A percentile compares a stretch with the other conserved stretches of the same genome.
Conservation (phyloP, 2,329 filamentous ascomycete species). For the Sarocladium brachiariae region DNA sequence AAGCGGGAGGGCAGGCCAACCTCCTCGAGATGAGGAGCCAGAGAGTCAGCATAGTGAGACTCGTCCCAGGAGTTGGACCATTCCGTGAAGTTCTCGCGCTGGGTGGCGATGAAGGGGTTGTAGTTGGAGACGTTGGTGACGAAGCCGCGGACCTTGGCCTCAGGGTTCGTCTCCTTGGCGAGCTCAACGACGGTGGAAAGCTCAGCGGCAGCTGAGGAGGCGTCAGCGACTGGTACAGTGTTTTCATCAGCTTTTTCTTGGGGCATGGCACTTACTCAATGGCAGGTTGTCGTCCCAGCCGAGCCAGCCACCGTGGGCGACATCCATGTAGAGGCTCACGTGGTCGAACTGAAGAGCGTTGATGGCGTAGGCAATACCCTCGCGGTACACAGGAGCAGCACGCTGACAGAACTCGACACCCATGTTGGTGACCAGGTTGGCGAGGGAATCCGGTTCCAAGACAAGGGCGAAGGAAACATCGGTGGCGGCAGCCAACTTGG, state of each 20-base stretch:
- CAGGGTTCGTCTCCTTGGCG: slow-evolving; percentile 20
- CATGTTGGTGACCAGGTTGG: slow-evolving; percentile 35
- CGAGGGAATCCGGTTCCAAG: slow-evolving; percentile 37
- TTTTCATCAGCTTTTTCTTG: too few relatives aligned
- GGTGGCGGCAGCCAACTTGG: slow-evolving; percentile 27
- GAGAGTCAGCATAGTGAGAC: slow-evolving; percentile 30
- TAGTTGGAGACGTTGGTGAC: slow-evolving; percentile 39
- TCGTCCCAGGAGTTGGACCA: slow-evolving; percentile 34
- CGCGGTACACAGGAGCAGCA: slow-evolving; percentile 30
- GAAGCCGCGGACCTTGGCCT: slow-evolving; percentile 30
- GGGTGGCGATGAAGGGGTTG: slow-evolving; percentile 29
- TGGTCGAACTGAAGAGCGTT: slow-evolving; percentile 28
- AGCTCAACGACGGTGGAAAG: slow-evolving; percentile 32
- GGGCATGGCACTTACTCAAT: slow-evolving; percentile 18
- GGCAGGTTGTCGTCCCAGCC: slow-evolving; percentile 34
- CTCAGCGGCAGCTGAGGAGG: slow-evolving; percentile 33
- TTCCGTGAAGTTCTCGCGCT: slow-evolving; percentile 34
- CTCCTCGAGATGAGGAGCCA: slow-evolving; percentile 29
- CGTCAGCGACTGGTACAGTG: too few relatives aligned
- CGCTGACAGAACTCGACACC: slow-evolving; percentile 28
- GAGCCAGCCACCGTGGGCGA: slow-evolving; percentile 36
- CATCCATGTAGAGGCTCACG: slow-evolving; percentile 34
- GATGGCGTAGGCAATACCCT: slow-evolving; percentile 36
- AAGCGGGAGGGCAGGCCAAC: slow-evolving; percentile 34
- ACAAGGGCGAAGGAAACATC: slow-evolving; percentile 36